These are phyloP conservation scores for Cercophora scortea DNA, from an alignment of 495 filamentous ascomycete species.

Conservation along the genomic window DNA sequence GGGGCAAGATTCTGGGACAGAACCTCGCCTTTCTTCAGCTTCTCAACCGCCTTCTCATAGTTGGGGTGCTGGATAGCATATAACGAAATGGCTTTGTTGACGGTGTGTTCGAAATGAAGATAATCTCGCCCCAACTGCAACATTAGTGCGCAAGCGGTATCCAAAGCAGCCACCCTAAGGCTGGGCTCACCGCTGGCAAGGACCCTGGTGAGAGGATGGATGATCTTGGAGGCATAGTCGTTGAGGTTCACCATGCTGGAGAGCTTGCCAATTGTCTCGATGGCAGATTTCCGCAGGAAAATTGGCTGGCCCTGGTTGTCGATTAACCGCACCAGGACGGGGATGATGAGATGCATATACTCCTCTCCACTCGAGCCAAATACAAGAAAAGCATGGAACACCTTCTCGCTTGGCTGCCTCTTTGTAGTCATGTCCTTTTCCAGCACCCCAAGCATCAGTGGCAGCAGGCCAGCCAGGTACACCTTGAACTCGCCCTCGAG, in stretches of 20 bases:
- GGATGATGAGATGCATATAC: slow-evolving; percentile 98
- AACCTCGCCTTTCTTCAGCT: slow-evolving; percentile 87
- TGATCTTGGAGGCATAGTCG: slow-evolving; percentile 89
- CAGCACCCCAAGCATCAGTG: slow-evolving; percentile 87
- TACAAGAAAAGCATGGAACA: slow-evolving; percentile 89
- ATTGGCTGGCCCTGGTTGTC: slow-evolving; percentile 73
- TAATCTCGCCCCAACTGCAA: slow-evolving; percentile 95
- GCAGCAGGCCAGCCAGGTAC: slow-evolving; percentile 79
- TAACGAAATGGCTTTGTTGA: slow-evolving; percentile 67
- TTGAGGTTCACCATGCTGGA: slow-evolving; percentile 96
- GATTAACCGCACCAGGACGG: slow-evolving; percentile 87
- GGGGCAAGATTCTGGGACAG: slow-evolving; percentile 91
- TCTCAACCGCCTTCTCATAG: slow-evolving; percentile 83
- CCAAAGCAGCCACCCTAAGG: slow-evolving; percentile 77
- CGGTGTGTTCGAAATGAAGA: slow-evolving; percentile 80
- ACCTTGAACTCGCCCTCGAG: slow-evolving; percentile 96
- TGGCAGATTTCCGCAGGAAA: slow-evolving; percentile 74
- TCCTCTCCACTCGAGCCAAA: slow-evolving; percentile 96
- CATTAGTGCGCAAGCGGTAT: slow-evolving; percentile 90
- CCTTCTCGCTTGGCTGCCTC: slow-evolving; percentile 72
- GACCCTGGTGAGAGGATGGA: slow-evolving; percentile 79
- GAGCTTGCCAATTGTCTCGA: slow-evolving; percentile 91
- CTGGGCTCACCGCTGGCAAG: slow-evolving; percentile 62
- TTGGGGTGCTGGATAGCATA: slow-evolving; percentile 75
- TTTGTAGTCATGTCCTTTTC: slow-evolving; percentile 71